These are phyloP conservation scores for Exsudoporus frostii DNA, from an alignment of 768 basidiomycete species.

Conservation along the genomic window DNA sequence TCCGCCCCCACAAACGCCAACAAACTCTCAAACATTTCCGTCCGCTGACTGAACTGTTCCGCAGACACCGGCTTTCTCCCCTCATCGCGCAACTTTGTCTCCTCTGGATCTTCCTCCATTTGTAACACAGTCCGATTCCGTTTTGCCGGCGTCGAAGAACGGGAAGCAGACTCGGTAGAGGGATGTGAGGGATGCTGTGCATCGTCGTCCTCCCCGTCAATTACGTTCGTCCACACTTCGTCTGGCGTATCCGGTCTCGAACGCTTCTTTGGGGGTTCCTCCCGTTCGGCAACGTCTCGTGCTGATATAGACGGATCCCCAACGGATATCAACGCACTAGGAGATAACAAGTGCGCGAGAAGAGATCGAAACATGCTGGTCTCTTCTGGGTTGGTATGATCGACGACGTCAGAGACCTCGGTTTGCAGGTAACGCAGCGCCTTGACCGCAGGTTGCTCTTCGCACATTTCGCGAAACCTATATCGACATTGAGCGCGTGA, in stretches of 20 bases:
- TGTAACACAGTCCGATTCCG: constrained; percentile 20
- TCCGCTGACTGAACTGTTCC: constrained; percentile 59
- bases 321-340: constrained; percentile 16
- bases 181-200: not conserved
- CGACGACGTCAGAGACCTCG: constrained; percentile 66
- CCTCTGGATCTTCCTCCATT: constrained; percentile 31
- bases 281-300: constrained; percentile 17
- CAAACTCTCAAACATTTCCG: constrained; percentile 65
- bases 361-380: constrained; percentile 61
- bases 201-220: constrained; percentile 33
- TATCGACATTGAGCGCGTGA: not conserved
- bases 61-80: constrained; percentile 36
- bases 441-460: constrained; percentile 51
- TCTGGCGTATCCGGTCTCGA: constrained; percentile 43
- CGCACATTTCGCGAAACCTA: constrained; percentile 84
- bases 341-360: constrained; percentile 58
- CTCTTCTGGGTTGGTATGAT: constrained; percentile 63
- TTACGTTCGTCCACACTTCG: constrained; percentile 41
- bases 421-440: constrained; percentile 71
- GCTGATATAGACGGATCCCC: not conserved
- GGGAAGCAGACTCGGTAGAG: not conserved
- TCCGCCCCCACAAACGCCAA: constrained; percentile 59
- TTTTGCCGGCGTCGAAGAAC: constrained; percentile 11
- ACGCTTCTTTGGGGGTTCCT: constrained; percentile 43
- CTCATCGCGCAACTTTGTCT: constrained; percentile 26